Base-by-base conservation (phyloP, 2,329 filamentous ascomycete genomes). In the Fusarium caatingaense region DNA sequence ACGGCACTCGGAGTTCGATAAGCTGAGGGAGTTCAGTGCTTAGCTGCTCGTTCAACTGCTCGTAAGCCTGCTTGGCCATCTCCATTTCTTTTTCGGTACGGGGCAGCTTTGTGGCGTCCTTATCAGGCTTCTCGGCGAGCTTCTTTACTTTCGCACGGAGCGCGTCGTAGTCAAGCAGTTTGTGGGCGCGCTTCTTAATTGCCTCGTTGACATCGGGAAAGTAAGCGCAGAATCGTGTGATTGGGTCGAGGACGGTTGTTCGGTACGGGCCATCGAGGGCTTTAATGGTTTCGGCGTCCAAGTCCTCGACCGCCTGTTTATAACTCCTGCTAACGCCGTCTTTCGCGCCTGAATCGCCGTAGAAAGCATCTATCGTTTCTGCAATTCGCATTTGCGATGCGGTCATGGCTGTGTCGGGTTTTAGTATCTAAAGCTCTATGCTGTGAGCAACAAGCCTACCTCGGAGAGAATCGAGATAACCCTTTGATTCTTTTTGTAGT, bases 201-300 rank as follows among this genome's bases (percentile, higher is more conserved):
- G 95, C 98, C 84, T 98, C 94, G 82, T 99, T 99, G 78, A 99
- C 94, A 80, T 99, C 96, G 34, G 96, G 95, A 81, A 99, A 99
- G 84, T 99, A 99, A 73, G 93, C 93, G 84, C 95, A 98, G 85
- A 98, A 99, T 71, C 94, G 89, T 69, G 91, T 91, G 79, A 99
- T 99, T 44, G 96, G 96, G 75, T 99, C 96, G 49, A 99, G 87
- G 28, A 99, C 96, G 8, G 96, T 98, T 45, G 92, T 92, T 81
- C 92, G 89, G 83, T 98, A 99, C 48, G 96, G 97, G 6, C 96
- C 96, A 81, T 99, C 96, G 69, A 99, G 86, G 9, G 96, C 96
- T 81, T 99, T 99, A 82, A 99, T 98, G 1, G 96, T 99, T 81
- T 99, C 97, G 56, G 96, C 92, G 80, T 99, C 97, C 50, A 99